Conservation (phyloP, 2,329 filamentous ascomycete genomes). For the Sporothrix brasiliensis region DNA sequence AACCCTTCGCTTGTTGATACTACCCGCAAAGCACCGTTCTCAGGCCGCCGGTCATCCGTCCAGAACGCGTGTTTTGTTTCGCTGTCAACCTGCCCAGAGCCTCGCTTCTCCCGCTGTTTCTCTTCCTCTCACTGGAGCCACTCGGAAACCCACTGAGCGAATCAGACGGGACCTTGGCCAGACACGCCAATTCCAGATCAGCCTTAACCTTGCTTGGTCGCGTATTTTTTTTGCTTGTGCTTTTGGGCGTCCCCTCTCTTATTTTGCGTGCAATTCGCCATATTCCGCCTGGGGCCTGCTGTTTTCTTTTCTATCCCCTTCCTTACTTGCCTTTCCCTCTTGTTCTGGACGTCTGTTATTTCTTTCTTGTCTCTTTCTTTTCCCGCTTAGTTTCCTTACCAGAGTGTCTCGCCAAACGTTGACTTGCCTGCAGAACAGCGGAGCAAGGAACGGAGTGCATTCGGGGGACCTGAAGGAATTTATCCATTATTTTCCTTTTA, state of each 20-base stretch:
- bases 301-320: constrained; percentile 8
- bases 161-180: constrained; percentile 25
- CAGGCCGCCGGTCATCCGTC: constrained; percentile 3
- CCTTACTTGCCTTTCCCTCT: neutral
- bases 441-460: constrained; percentile 2
- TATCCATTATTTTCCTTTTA: constrained; percentile 19
- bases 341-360: neutral
- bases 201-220: constrained; percentile 29
- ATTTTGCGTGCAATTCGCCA: constrained; percentile 22
- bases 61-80: constrained; percentile 7
- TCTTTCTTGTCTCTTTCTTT: neutral
- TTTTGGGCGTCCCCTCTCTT: constrained; percentile 17
- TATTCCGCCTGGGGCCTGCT: constrained; percentile 1
- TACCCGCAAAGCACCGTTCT: constrained; percentile 10
- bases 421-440: constrained; percentile 14
- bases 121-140: constrained; percentile 1
- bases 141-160: constrained; percentile 3
- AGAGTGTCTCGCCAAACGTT: neutral
- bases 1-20: constrained; percentile 6
- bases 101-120: neutral
- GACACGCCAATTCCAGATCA: constrained; percentile 31
- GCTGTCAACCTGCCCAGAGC: constrained; percentile 14
- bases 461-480: constrained; percentile 13
- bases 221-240: constrained; percentile 27
- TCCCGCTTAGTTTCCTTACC: neutral